Evolutionary conservation across 1,284 basidiomycete species (phyloP), one percentile per base, ranked within the genome.

Genomic region (Ustilago cynodontis): DNA sequence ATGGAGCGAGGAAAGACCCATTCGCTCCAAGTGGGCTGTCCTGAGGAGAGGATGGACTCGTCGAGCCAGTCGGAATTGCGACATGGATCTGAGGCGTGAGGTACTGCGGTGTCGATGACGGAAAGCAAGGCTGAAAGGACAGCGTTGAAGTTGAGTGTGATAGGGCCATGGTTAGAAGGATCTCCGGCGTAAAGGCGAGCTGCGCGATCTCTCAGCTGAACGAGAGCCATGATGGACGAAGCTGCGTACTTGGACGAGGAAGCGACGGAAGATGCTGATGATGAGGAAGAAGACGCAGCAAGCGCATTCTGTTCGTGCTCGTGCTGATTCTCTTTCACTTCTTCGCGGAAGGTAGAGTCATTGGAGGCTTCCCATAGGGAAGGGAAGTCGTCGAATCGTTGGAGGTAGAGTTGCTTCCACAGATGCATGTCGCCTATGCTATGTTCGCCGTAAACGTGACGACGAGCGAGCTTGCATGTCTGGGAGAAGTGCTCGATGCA

Each of bases 401-500:
- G 65, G 1, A 71, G 59, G 20, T 75, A 75, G 28, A 75, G 59
- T 24, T 66, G 59, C 33, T 70, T 71, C 73, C 73, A 76, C n/a
- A 76, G 68, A 18, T 76, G 73, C 1, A 52, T 6, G 45, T 68
- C 65, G 26, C 73, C 73, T 7, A 5, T 54, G 3, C 50, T 39
- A 29, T 29, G 4, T 3, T 71, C 37, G 11, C 65, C 65, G 41
- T 76, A 76, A 24, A 76, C 65, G 47, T 68, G 68, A 20, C 55
- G 53, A 5, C 73, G 73, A 41, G 68, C 68, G 3, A 71, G 58
- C 45, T 71, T 76, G 61, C 68, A 76, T 16, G 73, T 71, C 24
- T 76, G 73, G 10, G 73, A 67, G 37, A 65, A 71, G 43, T 71
- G 73, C 52, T 76, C 73, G 50, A 76, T 71, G 68, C 68, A 64